A percentile compares a stretch with the other conserved stretches of the same genome.
Conservation (phyloP, 208 protist genomes). For the Acanthamoeba divionensis region DNA sequence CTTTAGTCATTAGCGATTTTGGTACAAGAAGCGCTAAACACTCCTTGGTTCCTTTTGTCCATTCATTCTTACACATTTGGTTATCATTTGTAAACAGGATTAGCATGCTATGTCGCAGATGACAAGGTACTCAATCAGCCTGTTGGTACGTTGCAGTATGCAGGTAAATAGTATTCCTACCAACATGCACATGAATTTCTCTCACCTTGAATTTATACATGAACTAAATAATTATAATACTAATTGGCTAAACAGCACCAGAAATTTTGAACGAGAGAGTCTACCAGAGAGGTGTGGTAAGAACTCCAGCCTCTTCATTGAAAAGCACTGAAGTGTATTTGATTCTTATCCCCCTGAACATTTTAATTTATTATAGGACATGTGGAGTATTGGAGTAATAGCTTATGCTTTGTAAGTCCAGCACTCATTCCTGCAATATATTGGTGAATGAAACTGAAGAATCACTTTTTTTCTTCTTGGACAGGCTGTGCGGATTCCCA, state of each 20-base stretch:
- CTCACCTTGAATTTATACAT: not conserved
- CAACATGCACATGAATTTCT: not conserved
- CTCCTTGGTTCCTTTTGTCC: not conserved
- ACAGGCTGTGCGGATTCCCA: slow-evolving; percentile 25
- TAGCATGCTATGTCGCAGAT: not conserved
- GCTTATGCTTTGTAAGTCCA: slow-evolving; percentile 15
- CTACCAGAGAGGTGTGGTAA: slow-evolving; percentile 31
- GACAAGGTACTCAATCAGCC: not conserved
- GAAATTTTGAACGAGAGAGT: slow-evolving; percentile 25
- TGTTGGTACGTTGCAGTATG: slow-evolving; percentile 26
- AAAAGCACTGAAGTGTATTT: too few relatives aligned
- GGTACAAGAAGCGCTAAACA: not conserved
- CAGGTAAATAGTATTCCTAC: not conserved
- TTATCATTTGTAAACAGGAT: not conserved
- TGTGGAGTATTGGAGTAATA: slow-evolving; percentile 39
- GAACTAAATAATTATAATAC: not conserved
- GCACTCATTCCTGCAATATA: not conserved
- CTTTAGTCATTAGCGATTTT: slow-evolving; percentile 27
- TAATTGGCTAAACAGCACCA: not conserved
- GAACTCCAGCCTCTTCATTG: too few relatives aligned
- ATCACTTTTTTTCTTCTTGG: not conserved
- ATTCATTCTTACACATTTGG: not conserved
- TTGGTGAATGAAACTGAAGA: not conserved
- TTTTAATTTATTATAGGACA: too few relatives aligned
- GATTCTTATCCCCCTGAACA: too few relatives aligned